Percentiles rank a stretch among this genome's conserved stretches.
These are phyloP conservation scores for Isoetes engelmannii DNA, from an alignment of 83 land plant genomes.

Conservation along the genomic window DNA sequence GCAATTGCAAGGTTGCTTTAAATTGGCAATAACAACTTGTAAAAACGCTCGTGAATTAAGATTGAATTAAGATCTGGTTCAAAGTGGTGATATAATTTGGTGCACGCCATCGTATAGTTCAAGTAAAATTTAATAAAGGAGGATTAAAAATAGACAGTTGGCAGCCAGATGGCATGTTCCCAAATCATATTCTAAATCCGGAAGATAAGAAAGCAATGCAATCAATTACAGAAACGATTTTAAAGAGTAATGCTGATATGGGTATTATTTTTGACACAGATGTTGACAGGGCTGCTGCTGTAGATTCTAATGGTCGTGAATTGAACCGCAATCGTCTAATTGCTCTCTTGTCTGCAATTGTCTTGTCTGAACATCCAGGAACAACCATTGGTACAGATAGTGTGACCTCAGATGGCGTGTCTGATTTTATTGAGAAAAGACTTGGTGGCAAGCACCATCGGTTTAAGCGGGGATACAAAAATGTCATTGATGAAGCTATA, in stretches of 20 bases:
- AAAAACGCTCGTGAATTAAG: too few species aligned
- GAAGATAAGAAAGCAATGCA: slow-evolving; percentile 94
- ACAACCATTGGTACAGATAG: slow-evolving; percentile 97
- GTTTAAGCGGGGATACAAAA: slow-evolving; percentile 97
- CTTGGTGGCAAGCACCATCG: slow-evolving; percentile 98
- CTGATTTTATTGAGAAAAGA: slow-evolving; percentile 80
- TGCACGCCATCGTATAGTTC: too few species aligned
- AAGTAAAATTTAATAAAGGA: too few species aligned
- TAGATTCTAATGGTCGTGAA: slow-evolving; percentile 88
- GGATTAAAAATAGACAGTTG: too few species aligned
- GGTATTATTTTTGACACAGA: slow-evolving; percentile 99
- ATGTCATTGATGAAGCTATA: slow-evolving; percentile 98
- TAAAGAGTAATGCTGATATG: slow-evolving; percentile 78
- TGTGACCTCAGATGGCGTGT: slow-evolving; percentile 98
- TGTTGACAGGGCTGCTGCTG: slow-evolving; percentile 99
- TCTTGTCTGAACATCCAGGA: slow-evolving; percentile 94
- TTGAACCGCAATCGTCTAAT: slow-evolving; percentile 88
- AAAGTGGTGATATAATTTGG: too few species aligned
- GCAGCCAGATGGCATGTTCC: slow-evolving; percentile 97
- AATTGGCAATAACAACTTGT: too few species aligned
- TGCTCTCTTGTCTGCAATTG: slow-evolving; percentile 89
- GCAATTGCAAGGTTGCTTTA: too few species aligned
- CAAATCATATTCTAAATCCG: slow-evolving; percentile 97
- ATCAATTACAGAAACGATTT: slow-evolving; percentile 81
- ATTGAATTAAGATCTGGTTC: too few species aligned